Conservation (phyloP, 2,329 filamentous ascomycete species). For the Arthrobotrys megalospora region DNA sequence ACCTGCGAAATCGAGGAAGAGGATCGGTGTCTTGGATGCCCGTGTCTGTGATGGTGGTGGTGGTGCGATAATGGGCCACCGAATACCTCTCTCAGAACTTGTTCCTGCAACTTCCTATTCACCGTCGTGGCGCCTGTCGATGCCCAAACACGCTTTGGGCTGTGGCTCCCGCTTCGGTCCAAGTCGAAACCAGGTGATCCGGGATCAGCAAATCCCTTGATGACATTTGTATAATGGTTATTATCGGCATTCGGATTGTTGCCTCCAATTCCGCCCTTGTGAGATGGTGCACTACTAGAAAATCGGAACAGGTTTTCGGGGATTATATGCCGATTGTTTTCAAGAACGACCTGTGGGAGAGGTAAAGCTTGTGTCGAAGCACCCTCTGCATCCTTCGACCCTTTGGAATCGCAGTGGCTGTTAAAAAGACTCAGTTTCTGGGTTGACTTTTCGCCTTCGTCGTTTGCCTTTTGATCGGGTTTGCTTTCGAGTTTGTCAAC, state of each 20-base stretch:
- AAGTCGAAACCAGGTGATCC: slow-evolving; percentile 38
- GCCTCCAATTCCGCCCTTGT: slow-evolving; percentile 62
- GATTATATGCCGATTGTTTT: slow-evolving; percentile 80
- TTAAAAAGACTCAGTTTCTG: slow-evolving; percentile 56
- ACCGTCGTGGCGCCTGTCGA: slow-evolving; percentile 78
- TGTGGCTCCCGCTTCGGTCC: slow-evolving; percentile 39
- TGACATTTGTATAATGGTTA: slow-evolving; percentile 46
- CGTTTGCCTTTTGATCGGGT: slow-evolving; percentile 64
- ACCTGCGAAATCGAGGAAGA: slow-evolving; percentile 67
- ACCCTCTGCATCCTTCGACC: slow-evolving; percentile 17
- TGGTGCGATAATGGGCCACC: slow-evolving; percentile 76
- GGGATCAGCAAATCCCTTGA: slow-evolving; percentile 42
- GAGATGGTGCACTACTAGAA: slow-evolving; percentile 67
- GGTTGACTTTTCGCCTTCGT: slow-evolving; percentile 58
- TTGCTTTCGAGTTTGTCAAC: slow-evolving; percentile 62
- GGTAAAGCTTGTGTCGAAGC: slow-evolving; percentile 67
- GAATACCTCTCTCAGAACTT: slow-evolving; percentile 78
- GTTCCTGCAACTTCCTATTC: slow-evolving; percentile 76
- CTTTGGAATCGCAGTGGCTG: slow-evolving; percentile 47
- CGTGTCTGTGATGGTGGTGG: slow-evolving; percentile 70
- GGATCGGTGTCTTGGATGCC: slow-evolving; percentile 69
- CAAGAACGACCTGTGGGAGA: slow-evolving; percentile 77
- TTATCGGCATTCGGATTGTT: background rate
- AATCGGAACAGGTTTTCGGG: slow-evolving; percentile 76
- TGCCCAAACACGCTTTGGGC: slow-evolving; percentile 61